Evolutionary conservation across 2,329 filamentous ascomycete genomes (phyloP).

Genomic region (Cytospora piceae): DNA sequence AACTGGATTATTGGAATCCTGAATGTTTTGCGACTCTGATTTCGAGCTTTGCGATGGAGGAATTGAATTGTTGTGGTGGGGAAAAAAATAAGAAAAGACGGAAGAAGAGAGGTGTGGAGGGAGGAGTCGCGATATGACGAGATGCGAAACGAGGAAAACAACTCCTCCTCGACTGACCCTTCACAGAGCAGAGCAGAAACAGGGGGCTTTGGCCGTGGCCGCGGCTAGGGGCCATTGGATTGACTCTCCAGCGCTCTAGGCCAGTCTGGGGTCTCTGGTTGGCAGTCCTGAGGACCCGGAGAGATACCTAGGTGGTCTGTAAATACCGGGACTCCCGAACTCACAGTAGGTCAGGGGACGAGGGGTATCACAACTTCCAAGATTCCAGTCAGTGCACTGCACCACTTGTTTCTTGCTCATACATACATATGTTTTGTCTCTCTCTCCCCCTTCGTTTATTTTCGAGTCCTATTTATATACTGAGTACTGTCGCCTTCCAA

Average conservation of each 20-base stretch:
- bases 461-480: too few species aligned
- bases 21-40: constrained; percentile 21
- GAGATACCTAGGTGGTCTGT: too few species aligned
- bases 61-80: constrained; percentile 7
- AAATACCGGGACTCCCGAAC: background rate
- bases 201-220: constrained; percentile 1
- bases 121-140: constrained; percentile 24
- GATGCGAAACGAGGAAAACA: constrained; percentile 32
- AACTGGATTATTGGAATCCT: constrained; percentile 6
- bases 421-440: background rate
- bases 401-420: background rate
- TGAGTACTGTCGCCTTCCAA: background rate
- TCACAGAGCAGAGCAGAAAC: constrained; percentile 9
- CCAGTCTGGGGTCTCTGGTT: background rate
- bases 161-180: constrained; percentile 14
- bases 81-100: constrained; percentile 12
- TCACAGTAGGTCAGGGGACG: background rate
- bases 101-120: constrained; percentile 19
- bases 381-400: background rate
- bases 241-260: background rate
- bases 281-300: background rate
- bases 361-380: too few species aligned
- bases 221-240: background rate
- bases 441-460: background rate
- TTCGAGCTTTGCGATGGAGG: constrained; percentile 23